Evolutionary conservation across 2,329 filamentous ascomycete genomes (phyloP), one percentile per base, ranked within the genome.

Genomic region (Fusarium kyushuense): DNA sequence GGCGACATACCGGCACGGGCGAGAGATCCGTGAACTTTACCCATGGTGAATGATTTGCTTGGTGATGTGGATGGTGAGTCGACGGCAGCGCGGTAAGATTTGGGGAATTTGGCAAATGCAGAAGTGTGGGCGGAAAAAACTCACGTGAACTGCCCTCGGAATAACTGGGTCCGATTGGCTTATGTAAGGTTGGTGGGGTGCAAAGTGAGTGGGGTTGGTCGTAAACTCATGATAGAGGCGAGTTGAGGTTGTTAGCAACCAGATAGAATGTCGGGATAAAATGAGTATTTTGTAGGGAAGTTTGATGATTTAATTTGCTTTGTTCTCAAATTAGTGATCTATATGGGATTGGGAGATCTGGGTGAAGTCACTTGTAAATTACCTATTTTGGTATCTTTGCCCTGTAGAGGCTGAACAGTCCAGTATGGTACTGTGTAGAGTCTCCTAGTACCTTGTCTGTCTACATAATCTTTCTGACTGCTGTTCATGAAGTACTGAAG

Each of bases 11-110:
- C 83, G 75, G 92, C 93, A 93, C 93, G 92, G 83, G 92, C 92
- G 84, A 96, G 91, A 82, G 92, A 96, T 83, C 92, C 92, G 91
- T 95, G 92, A 84, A 95, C 92, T 87, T 95, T 95, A 87, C 92
- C 92, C 92, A 95, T 94, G 84, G 82, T 92, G 79, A 78, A 76
- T 77, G 76, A 79, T 79, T 78, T 74, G 69, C 72, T 72, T 79
- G 76, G 74, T 79, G 74, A 74, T 76, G 58, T 55, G 58, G 77
- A 72, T 78, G 77, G 67, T 76, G 73, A 78, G 56, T 76, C 76
- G 66, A 67, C 67, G 58, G 68, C 63, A 58, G 71, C 70, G 71
- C 61, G 67, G 65, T 61, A 65, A 74, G 72, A 72, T 74, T 79
- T 77, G 71, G 74, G 76, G 74, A 79, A 76, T 77, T 79, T 76